phyloP scores from a whole-genome alignment of 345 rosid species.

The Alliaria petiolata region DNA sequence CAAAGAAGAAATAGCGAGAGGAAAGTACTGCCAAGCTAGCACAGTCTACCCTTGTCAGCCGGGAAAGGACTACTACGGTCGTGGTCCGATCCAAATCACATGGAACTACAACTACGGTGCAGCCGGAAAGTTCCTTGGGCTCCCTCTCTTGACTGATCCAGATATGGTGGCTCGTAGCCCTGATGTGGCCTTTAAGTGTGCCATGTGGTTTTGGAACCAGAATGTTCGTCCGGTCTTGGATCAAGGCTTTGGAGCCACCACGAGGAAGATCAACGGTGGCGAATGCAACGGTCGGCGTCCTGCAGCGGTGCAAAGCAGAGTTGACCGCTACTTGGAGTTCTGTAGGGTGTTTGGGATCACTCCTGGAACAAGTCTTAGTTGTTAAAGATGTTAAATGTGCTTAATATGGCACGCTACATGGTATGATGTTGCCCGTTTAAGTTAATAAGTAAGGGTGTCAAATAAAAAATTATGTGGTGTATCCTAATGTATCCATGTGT shows the following conservation, averaged over 20 bases:
- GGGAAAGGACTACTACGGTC: slow-evolving; percentile 46
- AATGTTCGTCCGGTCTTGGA: slow-evolving; percentile 40
- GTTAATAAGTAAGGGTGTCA: not conserved
- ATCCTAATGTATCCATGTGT: slow-evolving; percentile 7
- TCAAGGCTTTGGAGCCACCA: slow-evolving; percentile 53
- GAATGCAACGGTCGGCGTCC: slow-evolving; percentile 44
- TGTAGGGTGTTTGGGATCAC: slow-evolving; percentile 36
- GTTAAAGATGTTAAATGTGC: slow-evolving; percentile 19
- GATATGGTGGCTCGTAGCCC: slow-evolving; percentile 44
- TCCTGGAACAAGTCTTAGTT: slow-evolving; percentile 33
- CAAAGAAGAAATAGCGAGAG: slow-evolving; percentile 37
- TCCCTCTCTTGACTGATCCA: slow-evolving; percentile 44
- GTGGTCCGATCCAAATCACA: slow-evolving; percentile 59
- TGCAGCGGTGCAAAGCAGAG: slow-evolving; percentile 34
- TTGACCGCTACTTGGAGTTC: slow-evolving; percentile 32
- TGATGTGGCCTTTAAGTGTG: slow-evolving; percentile 44
- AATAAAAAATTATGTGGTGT: slow-evolving; percentile 22
- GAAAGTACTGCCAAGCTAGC: slow-evolving; percentile 26
- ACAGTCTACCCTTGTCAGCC: slow-evolving; percentile 31
- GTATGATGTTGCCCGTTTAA: slow-evolving; percentile 8
- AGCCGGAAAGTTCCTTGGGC: slow-evolving; percentile 37
- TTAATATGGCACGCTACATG: not conserved
- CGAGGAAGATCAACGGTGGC: slow-evolving; percentile 44
- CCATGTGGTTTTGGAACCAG: slow-evolving; percentile 60
- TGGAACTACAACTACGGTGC: slow-evolving; percentile 62